Base-by-base conservation (phyloP, 805 yeast genomes). In the Metahyphopichia silvanorum region DNA sequence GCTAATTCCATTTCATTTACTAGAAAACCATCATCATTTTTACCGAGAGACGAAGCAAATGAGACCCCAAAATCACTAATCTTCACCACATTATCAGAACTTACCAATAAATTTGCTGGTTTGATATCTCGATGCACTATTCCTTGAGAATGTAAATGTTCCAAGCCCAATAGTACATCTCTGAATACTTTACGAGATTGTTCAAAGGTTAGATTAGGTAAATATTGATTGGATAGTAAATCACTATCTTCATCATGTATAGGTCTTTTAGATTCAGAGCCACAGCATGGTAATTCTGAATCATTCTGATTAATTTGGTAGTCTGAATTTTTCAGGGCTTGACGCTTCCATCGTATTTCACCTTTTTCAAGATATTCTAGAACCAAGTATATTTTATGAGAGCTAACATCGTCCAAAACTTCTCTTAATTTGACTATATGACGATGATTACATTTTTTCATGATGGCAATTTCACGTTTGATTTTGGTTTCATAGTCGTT, bases 11-110 rank as follows among this genome's bases (percentile, higher is more conserved):
- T 64, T 40, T 88, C 96, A 37, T 53, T 53, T 14, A 63, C 53
- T 16, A 55, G 39, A 35, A 55, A 53, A 11, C 63, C 63, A 18
- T 74, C 77, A 31, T 76, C 78, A 17, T 51, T 51, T n/a, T 60
- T 69, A 36, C 46, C 51, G 27, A 66, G 50, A 1, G 67, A 60
- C 3, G 67, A 56, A 1, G 91, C 87, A 57, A 86, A 84, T 1
- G 96, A 86, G 10, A 93, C 95, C 16, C 98, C 98, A 61, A 91
- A 93, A 63, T 91, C 98, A n/a, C 94, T 81, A 25, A 91, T 93
- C 59, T 93, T 93, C 16, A 89, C 96, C 6, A 72, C 68, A 33
- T 81, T 77, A 43, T 84, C 81, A 11, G 72, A 61, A 18, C 84
- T 70, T 2, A 88, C 78, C 35, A 91, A 69, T 37, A 91, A 57